Conservation (phyloP, 345 rosid species). For the Mangifera indica region DNA sequence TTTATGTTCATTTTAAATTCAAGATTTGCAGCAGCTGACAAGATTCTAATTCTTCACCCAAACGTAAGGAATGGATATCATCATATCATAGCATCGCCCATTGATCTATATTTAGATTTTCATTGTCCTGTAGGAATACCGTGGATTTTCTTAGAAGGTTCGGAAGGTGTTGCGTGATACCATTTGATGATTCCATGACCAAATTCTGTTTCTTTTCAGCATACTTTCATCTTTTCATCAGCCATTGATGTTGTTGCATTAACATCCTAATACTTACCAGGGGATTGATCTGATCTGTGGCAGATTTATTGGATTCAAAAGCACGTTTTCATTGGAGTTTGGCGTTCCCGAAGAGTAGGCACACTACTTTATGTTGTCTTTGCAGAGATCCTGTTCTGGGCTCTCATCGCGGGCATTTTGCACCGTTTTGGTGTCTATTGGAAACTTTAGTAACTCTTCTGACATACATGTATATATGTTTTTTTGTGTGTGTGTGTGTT, state of each 20-base stretch:
- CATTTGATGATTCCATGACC: neutral
- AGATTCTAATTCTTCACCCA: neutral
- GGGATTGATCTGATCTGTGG: neutral
- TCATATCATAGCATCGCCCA: neutral
- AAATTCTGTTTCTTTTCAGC: neutral
- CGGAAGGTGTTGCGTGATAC: neutral
- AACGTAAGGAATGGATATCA: neutral
- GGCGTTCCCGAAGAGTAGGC: conserved; percentile 64
- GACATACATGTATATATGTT: neutral
- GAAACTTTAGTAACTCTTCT: conserved; percentile 53
- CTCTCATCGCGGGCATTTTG: conserved; percentile 50
- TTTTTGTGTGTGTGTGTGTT: neutral
- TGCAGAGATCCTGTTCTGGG: conserved; percentile 78
- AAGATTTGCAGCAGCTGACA: neutral
- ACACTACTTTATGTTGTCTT: conserved; percentile 68
- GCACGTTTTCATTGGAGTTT: conserved; percentile 56
- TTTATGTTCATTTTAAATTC: neutral
- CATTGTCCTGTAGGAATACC: neutral
- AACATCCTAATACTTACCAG: neutral
- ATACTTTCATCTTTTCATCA: neutral
- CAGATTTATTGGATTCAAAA: conserved; percentile 74
- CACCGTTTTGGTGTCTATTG: conserved; percentile 57
- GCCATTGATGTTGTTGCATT: neutral
- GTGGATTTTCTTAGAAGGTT: neutral
- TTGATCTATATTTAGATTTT: neutral